Evolutionary conservation across 495 filamentous ascomycete genomes (phyloP), one percentile per base, ranked within the genome.

Genomic region (Staphylotrichum tortipilum): DNA sequence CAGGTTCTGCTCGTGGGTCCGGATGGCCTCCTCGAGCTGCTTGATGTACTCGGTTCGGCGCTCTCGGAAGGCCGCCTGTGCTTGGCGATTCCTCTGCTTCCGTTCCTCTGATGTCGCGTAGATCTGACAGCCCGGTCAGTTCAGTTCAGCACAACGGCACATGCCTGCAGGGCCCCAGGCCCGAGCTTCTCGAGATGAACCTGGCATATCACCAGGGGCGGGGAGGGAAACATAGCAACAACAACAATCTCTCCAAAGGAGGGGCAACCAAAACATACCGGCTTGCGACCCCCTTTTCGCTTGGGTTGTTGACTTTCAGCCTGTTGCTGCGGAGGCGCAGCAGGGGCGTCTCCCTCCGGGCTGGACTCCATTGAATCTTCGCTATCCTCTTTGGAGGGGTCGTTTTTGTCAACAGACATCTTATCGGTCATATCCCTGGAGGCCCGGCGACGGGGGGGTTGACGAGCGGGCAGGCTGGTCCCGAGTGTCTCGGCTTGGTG

Each of bases 21-120:
- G 94, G 68, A 98, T 97, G 47, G 89, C 95, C 45, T 88, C 87
- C 68, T 98, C 92, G 10, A 98, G 79, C 67, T 98, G 94, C 71
- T 96, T 96, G 73, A 98, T 98, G 66, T 98, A 98, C 72, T 98
- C 92, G 23, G 94, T 97, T 53, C 92, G 83, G 52, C 92, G 83
- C 67, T 98, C 92, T 39, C 92, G 83, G 62, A 98, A 98, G 24
- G 92, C 92, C 38, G 92, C 92, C 67, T 98, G 92, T 24, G 92
- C 92, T 69, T 97, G 94, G 54, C 92, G 79, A 62, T 98, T 98
- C 56, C 94, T 82, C 71, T 96, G 92, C 73, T 98, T 97, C 60
- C 92, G 79, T 69, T 97, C 94, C 68, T 98, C 92, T 9, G 92
- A 96, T 24, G 92, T 98, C 18, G 92, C 92, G 75, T 98, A 98